These are phyloP conservation scores for Beauveria varroae DNA, from an alignment of 2,329 filamentous ascomycete genomes.

Conservation along the genomic window DNA sequence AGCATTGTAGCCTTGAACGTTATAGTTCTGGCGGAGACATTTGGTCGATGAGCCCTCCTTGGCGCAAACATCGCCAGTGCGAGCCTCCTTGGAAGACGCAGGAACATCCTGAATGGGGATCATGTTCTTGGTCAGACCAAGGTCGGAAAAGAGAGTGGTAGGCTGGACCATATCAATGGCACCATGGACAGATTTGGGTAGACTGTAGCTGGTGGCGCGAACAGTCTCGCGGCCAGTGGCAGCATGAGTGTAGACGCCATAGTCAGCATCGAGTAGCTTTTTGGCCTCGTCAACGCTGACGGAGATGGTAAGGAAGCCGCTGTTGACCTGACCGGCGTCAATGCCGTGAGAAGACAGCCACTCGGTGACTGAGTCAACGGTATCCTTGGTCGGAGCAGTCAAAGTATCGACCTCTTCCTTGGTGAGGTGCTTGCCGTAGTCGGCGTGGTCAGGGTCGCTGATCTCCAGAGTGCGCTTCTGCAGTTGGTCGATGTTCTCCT, in stretches of 20 bases:
- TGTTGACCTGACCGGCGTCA: conserved; percentile 3
- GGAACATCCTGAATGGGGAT: not conserved
- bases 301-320: conserved; percentile 1
- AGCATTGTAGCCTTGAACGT: conserved; percentile 3
- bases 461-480: conserved; percentile 7
- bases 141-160: conserved; percentile 11
- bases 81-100: not conserved
- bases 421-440: conserved; percentile 13
- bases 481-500: conserved; percentile 12
- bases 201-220: conserved; percentile 12
- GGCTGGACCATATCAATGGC: conserved; percentile 12
- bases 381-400: conserved; percentile 10
- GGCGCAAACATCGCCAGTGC: not conserved
- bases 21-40: conserved; percentile 10
- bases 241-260: conserved; percentile 5
- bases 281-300: conserved; percentile 7
- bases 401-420: conserved; percentile 12
- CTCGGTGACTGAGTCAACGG: conserved; percentile 7
- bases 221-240: conserved; percentile 6
- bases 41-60: not conserved
- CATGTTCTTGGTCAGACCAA: not conserved
- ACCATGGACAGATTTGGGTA: conserved; percentile 1
- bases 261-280: conserved; percentile 9
- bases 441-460: conserved; percentile 10
- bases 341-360: conserved; percentile 11